A percentile compares a stretch with the other conserved stretches of the same genome.
phyloP scores from a whole-genome alignment of 2,329 filamentous ascomycete species.

The Neofusicoccum parvum region DNA sequence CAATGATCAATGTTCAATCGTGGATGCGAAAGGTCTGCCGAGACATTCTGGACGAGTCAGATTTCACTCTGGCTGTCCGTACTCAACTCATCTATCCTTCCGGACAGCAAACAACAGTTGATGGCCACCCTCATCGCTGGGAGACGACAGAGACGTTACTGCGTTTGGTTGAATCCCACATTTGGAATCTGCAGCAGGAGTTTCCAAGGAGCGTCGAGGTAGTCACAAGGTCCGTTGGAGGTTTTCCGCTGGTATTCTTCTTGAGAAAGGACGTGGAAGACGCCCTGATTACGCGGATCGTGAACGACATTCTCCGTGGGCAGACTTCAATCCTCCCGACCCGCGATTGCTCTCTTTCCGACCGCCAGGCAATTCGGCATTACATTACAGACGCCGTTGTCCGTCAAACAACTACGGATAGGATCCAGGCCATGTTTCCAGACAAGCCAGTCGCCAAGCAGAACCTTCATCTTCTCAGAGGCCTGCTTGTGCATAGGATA shows the following conservation, averaged over 20 bases:
- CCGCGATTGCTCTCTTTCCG: slow-evolving; percentile 30
- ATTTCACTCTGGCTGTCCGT: slow-evolving; percentile 45
- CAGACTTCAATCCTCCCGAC: slow-evolving; percentile 32
- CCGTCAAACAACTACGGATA: slow-evolving; percentile 22
- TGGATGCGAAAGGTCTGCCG: slow-evolving; percentile 55
- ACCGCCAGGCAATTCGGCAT: slow-evolving; percentile 29
- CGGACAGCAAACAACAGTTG: slow-evolving; percentile 42
- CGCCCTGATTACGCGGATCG: slow-evolving; percentile 31
- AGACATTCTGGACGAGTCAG: slow-evolving; percentile 67
- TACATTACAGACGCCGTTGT: slow-evolving; percentile 38
- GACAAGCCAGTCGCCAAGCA: slow-evolving; percentile 47
- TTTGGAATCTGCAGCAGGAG: slow-evolving; percentile 37
- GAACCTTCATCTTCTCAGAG: slow-evolving; percentile 60
- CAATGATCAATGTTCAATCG: slow-evolving; percentile 55
- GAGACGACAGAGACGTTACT: slow-evolving; percentile 40
- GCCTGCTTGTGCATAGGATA: slow-evolving; percentile 63
- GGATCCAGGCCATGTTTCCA: slow-evolving; percentile 33
- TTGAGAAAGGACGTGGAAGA: slow-evolving; percentile 46
- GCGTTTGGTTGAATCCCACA: slow-evolving; percentile 30
- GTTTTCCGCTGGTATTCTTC: slow-evolving; percentile 61
- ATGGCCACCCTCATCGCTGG: slow-evolving; percentile 46
- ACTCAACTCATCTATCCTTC: slow-evolving; percentile 51
- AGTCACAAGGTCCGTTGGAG: slow-evolving; percentile 35
- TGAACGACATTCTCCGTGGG: slow-evolving; percentile 36
- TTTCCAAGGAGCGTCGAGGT: slow-evolving; percentile 56